Base-by-base conservation (phyloP, 164 flowering plant genomes). In the Umbilicus rupestris region DNA sequence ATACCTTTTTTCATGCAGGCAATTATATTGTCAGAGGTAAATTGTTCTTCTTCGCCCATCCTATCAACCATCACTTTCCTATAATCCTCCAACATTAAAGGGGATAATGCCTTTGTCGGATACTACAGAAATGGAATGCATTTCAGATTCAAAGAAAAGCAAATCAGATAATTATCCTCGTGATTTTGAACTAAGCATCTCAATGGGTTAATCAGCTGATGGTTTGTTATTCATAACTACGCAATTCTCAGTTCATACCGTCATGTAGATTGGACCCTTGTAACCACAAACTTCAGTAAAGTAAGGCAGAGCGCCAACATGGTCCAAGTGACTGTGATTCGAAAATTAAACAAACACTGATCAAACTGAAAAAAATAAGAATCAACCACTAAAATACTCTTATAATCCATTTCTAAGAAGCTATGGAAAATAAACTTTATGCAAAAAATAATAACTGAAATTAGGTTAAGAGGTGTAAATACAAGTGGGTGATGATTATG, bases 21-120 rank as follows among this genome's bases (percentile, higher is more conserved):
- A 17, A 45, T 71, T 49, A 92, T 89, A 72, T 91, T 77, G 39
- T 85, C 85, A 15, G 77, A 67, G 47, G 76, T 85, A 73, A 89
- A 91, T 62, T 77, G 84, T 69, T 85, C 97, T 70, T 84, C 78
- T 74, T 87, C 98, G 39, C 96, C 96, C 71, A 85, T 81, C 69
- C 89, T 75, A 7, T 88, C 94, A 62, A 90, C 88, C 89, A 88
- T 85, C 69, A 87, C 86, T 76, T 83, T 93, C 37, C 94, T 78
- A 67, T 79, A 85, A 74, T 94, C 99, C 73, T 91, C 94, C 73
- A 94, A 73, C 97, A 88, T 89, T 30, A 89, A 39, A 20, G 97
- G 96, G 65, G 94, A 84, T 79, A 94, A 79, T 69, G 97, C 99
- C 78, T 84, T 91, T 57, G 99, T 91, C 30, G 99, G 96, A 77